Conservation (phyloP, 768 basidiomycete species). For the Sutorius australiensis region DNA sequence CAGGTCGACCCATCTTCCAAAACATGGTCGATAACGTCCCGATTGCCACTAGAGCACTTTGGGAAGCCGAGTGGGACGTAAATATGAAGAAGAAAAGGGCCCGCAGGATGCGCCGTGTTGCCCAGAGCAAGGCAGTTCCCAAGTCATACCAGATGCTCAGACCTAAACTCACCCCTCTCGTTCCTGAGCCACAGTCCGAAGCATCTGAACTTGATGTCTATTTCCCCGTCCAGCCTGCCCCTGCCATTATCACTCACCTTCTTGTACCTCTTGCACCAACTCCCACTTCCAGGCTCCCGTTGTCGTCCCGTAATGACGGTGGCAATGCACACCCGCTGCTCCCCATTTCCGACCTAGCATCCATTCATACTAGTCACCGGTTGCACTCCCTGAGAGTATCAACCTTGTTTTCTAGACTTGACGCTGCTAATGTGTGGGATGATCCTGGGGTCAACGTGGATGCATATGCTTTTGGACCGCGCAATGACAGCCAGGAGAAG, state of each 20-base stretch:
- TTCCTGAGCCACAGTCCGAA: constrained; percentile 9
- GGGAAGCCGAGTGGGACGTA: constrained; percentile 69
- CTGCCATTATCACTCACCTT: constrained; percentile 57
- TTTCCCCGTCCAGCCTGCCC: constrained; percentile 42
- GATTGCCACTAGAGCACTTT: constrained; percentile 67
- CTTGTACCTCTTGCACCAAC: constrained; percentile 77
- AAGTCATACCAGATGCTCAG: constrained; percentile 31
- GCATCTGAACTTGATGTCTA: constrained; percentile 56
- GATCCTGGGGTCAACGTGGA: constrained; percentile 45
- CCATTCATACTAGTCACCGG: constrained; percentile 50
- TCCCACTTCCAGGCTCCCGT: constrained; percentile 61
- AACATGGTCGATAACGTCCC: constrained; percentile 78
- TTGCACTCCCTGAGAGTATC: constrained; percentile 62
- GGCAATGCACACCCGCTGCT: constrained; percentile 38
- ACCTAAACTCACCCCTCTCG: constrained; percentile 13
- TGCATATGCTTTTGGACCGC: constrained; percentile 58
- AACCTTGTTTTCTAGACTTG: constrained; percentile 66
- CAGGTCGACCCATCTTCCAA: constrained; percentile 72
- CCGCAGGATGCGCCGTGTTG: constrained; percentile 22
- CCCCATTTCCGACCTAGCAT: constrained; percentile 49
- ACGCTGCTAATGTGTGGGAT: constrained; percentile 63
- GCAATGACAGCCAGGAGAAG: constrained; percentile 34
- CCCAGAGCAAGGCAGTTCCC: constrained; percentile 15
- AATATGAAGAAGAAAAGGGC: constrained; percentile 45
- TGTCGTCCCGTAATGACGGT: constrained; percentile 32